Conservation (phyloP, 495 filamentous ascomycete species). For the Xylaria nigripes region DNA sequence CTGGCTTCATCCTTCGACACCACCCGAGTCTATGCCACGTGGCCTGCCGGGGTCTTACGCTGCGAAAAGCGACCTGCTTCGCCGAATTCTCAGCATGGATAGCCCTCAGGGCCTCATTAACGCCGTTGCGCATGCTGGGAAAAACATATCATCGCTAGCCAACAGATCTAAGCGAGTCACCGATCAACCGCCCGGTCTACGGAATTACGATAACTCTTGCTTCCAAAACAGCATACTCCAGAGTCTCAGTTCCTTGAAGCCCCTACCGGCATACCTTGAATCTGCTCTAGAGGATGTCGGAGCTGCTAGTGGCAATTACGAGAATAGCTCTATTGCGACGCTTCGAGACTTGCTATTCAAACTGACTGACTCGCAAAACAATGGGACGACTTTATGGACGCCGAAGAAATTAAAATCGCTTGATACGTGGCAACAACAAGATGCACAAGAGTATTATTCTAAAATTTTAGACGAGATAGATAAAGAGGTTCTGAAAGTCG, state of each 20-base stretch:
- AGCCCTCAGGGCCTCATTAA: conserved; percentile 32
- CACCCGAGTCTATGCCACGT: conserved; percentile 16
- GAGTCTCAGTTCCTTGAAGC: conserved; percentile 66
- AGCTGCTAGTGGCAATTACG: conserved; percentile 20
- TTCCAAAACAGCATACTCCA: conserved; percentile 97
- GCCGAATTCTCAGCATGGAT: conserved; percentile 58
- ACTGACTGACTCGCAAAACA: conserved; percentile 58
- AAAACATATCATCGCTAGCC: conserved; percentile 44
- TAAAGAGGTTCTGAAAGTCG: conserved; percentile 54
- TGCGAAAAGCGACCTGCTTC: conserved; percentile 60
- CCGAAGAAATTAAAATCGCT: conserved; percentile 71
- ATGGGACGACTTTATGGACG: conserved; percentile 69
- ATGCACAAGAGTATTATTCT: conserved; percentile 96
- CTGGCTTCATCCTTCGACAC: conserved; percentile 31
- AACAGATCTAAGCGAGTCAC: conserved; percentile 28
- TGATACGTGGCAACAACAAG: conserved; percentile 92
- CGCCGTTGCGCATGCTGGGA: conserved; percentile 31
- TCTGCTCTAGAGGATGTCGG: conserved; percentile 22
- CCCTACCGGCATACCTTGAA: conserved; percentile 48
- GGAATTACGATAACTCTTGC: conserved; percentile 91
- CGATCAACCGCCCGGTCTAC: conserved; percentile 63
- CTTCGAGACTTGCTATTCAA: conserved; percentile 56
- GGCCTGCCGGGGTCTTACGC: conserved; percentile 32
- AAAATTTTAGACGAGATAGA: conserved; percentile 84
- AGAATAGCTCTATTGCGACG: conserved; percentile 33